Evolutionary conservation across 2,329 filamentous ascomycete species (phyloP).

Genomic region (Cladophialophora psammophila): DNA sequence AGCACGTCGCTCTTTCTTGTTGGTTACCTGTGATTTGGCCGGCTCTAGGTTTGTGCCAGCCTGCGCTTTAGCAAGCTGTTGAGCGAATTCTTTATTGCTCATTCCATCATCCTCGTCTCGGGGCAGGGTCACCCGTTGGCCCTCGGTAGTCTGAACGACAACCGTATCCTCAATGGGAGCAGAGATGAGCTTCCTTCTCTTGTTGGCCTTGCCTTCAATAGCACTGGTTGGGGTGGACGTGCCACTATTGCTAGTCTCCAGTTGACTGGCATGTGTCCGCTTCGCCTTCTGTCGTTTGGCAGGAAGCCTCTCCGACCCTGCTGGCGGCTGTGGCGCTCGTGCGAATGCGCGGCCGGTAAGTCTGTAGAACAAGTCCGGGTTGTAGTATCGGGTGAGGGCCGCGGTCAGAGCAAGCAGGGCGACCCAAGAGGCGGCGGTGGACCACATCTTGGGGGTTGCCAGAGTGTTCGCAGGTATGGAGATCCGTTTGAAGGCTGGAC

Average conservation of each 20-base stretch:
- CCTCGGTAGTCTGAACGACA: slow-evolving; percentile 42
- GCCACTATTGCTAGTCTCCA: slow-evolving; percentile 31
- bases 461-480: slow-evolving; percentile 9
- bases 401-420: slow-evolving; percentile 31
- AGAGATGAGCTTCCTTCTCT: slow-evolving; percentile 50
- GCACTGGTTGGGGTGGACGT: slow-evolving; percentile 32
- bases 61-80: slow-evolving; percentile 73
- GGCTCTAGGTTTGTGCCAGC: slow-evolving; percentile 68
- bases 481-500: neutral
- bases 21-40: slow-evolving; percentile 41
- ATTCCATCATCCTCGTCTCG: slow-evolving; percentile 65
- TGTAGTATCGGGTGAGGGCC: slow-evolving; percentile 36
- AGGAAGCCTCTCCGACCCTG: slow-evolving; percentile 19
- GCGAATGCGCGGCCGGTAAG: slow-evolving; percentile 20
- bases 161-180: slow-evolving; percentile 45
- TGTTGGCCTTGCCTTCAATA: slow-evolving; percentile 40
- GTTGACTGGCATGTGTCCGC: slow-evolving; percentile 30
- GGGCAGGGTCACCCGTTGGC: slow-evolving; percentile 38
- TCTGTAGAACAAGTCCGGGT: slow-evolving; percentile 34
- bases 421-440: slow-evolving; percentile 30
- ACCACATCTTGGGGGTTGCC: slow-evolving; percentile 35
- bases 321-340: slow-evolving; percentile 10
- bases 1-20: slow-evolving; percentile 53
- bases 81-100: slow-evolving; percentile 78
- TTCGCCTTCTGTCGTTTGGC: slow-evolving; percentile 36